phyloP scores from a whole-genome alignment of 495 filamentous ascomycete genomes.

The Hypoxylon fragiforme region DNA sequence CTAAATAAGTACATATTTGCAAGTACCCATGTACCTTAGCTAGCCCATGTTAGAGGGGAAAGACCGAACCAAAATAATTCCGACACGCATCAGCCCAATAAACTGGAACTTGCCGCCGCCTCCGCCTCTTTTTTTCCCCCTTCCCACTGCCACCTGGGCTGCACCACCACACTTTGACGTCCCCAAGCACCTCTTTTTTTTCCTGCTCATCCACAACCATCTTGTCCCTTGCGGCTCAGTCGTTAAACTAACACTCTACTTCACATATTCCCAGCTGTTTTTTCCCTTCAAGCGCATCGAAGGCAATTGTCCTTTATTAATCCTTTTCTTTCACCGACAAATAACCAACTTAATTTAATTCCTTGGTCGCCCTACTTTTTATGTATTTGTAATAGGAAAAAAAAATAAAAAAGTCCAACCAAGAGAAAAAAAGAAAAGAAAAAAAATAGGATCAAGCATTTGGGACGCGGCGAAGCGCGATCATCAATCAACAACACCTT shows the following conservation, averaged over 20 bases:
- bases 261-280: conserved; percentile 11
- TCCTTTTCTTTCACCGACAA: neutral
- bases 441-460: conserved; percentile 9
- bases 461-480: conserved; percentile 29
- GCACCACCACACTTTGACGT: conserved; percentile 42
- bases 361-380: conserved; percentile 1
- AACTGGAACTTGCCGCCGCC: conserved; percentile 33
- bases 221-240: conserved; percentile 42
- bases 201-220: conserved; percentile 41
- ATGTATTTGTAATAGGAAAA: conserved; percentile 10
- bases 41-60: neutral
- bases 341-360: neutral
- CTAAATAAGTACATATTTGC: conserved; percentile 13
- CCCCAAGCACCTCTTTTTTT: conserved; percentile 37
- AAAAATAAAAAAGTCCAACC: neutral
- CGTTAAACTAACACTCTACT: conserved; percentile 22
- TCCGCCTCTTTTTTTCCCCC: conserved; percentile 34
- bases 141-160: conserved; percentile 39
- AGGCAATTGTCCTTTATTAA: conserved; percentile 15
- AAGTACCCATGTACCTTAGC: neutral
- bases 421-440: neutral
- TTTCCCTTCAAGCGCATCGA: conserved; percentile 14
- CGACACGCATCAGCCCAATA: conserved; percentile 34
- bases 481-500: conserved; percentile 38
- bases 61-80: conserved; percentile 32